These are phyloP conservation scores for Metschnikowia anglica DNA, from an alignment of 805 yeast species.

Conservation along the genomic window DNA sequence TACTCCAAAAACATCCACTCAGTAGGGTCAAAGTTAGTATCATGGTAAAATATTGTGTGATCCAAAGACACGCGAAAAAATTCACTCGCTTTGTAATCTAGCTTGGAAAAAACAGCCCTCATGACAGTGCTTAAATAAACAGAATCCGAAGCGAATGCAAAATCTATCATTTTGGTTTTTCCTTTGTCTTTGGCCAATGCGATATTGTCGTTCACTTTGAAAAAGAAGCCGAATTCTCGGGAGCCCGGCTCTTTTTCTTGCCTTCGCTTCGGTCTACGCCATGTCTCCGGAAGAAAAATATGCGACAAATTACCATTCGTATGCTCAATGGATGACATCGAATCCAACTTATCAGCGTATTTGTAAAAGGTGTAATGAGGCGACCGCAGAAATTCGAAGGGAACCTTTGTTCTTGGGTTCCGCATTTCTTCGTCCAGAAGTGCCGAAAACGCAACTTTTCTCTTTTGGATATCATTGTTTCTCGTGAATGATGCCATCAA, in stretches of 20 bases:
- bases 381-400: slow-evolving; percentile 23
- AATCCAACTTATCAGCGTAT: slow-evolving; percentile 17
- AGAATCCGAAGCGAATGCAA: slow-evolving; percentile 33
- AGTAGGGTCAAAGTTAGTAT: slow-evolving; percentile 35
- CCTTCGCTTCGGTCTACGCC: slow-evolving; percentile 8
- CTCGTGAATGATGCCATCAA: slow-evolving; percentile 26
- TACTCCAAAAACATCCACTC: slow-evolving; percentile 38
- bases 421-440: slow-evolving; percentile 16
- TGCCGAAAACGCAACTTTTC: slow-evolving; percentile 12
- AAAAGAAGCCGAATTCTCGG: slow-evolving; percentile 31
- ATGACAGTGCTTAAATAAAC: slow-evolving; percentile 31
- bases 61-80: slow-evolving; percentile 41
- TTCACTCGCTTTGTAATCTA: slow-evolving; percentile 15
- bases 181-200: slow-evolving; percentile 22
- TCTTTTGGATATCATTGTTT: slow-evolving; percentile 19
- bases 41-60: slow-evolving; percentile 38
- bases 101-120: slow-evolving; percentile 22
- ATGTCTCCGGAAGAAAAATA: slow-evolving; percentile 27
- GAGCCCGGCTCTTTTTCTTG: slow-evolving; percentile 21
- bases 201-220: slow-evolving; percentile 30
- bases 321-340: slow-evolving; percentile 23
- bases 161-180: slow-evolving; percentile 22
- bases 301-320: slow-evolving; percentile 31
- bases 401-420: slow-evolving; percentile 19
- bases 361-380: slow-evolving; percentile 25